phyloP scores from a whole-genome alignment of 352 stramenopile genomes.

The Thalassiosira hispida region DNA sequence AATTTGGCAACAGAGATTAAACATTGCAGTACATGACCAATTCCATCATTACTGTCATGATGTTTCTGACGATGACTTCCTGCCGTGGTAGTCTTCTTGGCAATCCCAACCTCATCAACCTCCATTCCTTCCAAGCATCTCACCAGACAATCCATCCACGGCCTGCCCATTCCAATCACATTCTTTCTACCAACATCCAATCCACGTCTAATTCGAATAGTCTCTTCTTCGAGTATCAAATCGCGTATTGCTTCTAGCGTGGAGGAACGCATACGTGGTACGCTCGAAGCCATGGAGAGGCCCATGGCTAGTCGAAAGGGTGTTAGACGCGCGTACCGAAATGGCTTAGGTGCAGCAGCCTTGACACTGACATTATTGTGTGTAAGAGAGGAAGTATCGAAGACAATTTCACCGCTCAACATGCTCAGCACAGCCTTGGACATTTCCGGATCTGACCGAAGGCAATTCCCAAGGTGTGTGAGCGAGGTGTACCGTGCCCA shows the following conservation, averaged over 20 bases:
- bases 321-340: slow-evolving; percentile 49
- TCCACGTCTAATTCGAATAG: slow-evolving; percentile 23
- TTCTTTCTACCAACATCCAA: not conserved
- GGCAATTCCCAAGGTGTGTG: slow-evolving; percentile 32
- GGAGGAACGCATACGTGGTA: slow-evolving; percentile 38
- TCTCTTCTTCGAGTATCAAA: slow-evolving; percentile 56
- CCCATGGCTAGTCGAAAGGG: slow-evolving; percentile 57
- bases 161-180: slow-evolving; percentile 19
- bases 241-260: slow-evolving; percentile 38
- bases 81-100: too few species aligned
- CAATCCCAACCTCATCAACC: too few species aligned
- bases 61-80: not conserved
- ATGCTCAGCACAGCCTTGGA: slow-evolving; percentile 43
- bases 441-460: slow-evolving; percentile 51
- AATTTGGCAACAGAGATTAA: slow-evolving; percentile 49
- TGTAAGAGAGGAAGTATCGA: not conserved
- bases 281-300: slow-evolving; percentile 44
- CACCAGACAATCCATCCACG: slow-evolving; percentile 55
- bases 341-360: slow-evolving; percentile 14
- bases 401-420: slow-evolving; percentile 28
- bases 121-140: slow-evolving; percentile 35
- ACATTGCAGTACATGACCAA: slow-evolving; percentile 43
- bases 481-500: slow-evolving; percentile 52
- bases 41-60: slow-evolving; percentile 7
- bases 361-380: not conserved